Evolutionary conservation across 805 yeast genomes (phyloP), one percentile per base, ranked within the genome.

Genomic region (Yamadazyma kitorensis): DNA sequence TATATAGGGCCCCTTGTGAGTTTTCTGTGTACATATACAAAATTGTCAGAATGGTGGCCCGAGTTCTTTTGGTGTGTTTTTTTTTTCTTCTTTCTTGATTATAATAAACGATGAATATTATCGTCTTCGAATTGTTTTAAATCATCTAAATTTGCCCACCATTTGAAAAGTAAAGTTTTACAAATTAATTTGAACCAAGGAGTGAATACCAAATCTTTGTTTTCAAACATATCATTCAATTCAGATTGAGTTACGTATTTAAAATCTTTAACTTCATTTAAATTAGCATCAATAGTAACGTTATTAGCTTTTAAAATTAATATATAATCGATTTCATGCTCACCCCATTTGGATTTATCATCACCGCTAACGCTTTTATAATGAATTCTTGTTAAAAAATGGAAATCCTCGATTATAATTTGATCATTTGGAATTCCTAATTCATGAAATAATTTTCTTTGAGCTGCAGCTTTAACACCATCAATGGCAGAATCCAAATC

Each of bases 111-210:
- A 42, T 73, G 78, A 35, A 76, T 64, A 24, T 48, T 52, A n/a
- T 63, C 59, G 43, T 67, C 74, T 39, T 61, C 59, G 46, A 73
- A 78, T 28, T 64, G 54, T 5, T 72, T 71, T 43, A 86, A 67
- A 41, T 72, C 64, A 53, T 76, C 80, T 43, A 89, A 67, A 40
- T 77, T 70, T 17, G 72, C 76, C 99, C 99, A 93, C 99, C 99
- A 93, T 43, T 84, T 70, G 66, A 85, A 93, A 53, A 93, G 68
- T 53, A 86, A 86, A 29, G 85, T 78, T 55, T 93, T 89, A 59
- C 98, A 93, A 48, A 93, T 93, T 45, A 93, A 75, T 61, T 86
- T 87, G 70, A 93, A 93, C 99, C 99, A 93, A 4, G 99, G 99
- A 4, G 99, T 93, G 64, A 93, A 93, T 8, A 76, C 69, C 42